Evolutionary conservation across 2,329 filamentous ascomycete species (phyloP).

Genomic region (Aspergillus felis): DNA sequence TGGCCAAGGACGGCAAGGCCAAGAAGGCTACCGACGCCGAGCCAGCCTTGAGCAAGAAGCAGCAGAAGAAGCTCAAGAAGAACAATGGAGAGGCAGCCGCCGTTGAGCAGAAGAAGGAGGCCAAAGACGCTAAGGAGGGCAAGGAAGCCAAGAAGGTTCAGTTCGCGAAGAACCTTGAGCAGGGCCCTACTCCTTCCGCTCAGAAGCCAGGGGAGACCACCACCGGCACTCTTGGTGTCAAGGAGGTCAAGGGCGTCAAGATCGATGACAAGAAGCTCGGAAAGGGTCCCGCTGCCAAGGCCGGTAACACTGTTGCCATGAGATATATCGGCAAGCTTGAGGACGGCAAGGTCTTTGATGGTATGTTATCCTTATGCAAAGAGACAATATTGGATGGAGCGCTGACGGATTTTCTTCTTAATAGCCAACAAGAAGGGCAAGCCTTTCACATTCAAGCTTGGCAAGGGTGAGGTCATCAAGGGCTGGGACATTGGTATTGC

Average conservation of each 20-base stretch:
- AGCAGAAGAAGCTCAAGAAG: constrained; percentile 97
- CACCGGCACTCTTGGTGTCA: constrained; percentile 62
- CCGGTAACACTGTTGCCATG: constrained; percentile 85
- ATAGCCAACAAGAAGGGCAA: constrained; percentile 97
- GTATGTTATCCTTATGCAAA: constrained; percentile 51
- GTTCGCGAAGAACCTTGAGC: constrained; percentile 98
- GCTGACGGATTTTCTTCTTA: constrained; percentile 4
- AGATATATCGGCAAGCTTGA: constrained; percentile 97
- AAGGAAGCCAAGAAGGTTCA: constrained; percentile 92
- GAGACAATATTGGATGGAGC: constrained; percentile 1
- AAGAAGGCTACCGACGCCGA: too few relatives aligned
- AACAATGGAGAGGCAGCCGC: constrained; percentile 86
- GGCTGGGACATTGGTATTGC: constrained; percentile 94
- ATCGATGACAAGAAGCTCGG: constrained; percentile 95
- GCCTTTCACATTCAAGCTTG: constrained; percentile 94
- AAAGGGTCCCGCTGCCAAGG: constrained; percentile 79
- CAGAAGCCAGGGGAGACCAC: constrained; percentile 48
- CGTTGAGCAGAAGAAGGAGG: constrained; percentile 55
- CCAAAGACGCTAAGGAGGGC: constrained; percentile 44
- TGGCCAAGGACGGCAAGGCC: constrained; percentile 66
- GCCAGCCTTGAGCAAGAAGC: constrained; percentile 86
- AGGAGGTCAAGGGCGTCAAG: constrained; percentile 81
- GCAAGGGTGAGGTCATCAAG: constrained; percentile 94
- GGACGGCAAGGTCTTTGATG: constrained; percentile 92
- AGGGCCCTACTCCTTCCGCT: constrained; percentile 78